Conservation (phyloP, 106 monocot genomes). For the Dioscorea dumetorum region DNA sequence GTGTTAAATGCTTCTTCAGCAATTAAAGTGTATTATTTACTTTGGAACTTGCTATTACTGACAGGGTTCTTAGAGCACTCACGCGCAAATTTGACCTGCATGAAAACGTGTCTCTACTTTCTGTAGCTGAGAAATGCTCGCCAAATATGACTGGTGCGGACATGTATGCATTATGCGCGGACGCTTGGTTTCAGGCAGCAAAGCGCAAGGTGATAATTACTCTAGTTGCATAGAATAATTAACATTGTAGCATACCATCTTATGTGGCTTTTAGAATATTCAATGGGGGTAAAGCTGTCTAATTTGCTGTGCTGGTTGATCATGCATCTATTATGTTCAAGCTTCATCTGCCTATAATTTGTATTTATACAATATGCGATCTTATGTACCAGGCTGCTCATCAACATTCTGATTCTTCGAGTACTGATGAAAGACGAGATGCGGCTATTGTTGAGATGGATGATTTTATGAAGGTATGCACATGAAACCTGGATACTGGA, state of each 20-base stretch:
- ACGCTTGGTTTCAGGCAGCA: conserved; percentile 98
- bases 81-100: conserved; percentile 80
- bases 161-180: conserved; percentile 93
- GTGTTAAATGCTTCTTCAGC: too few relatives aligned
- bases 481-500: too few relatives aligned
- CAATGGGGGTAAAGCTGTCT: too few relatives aligned
- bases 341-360: too few relatives aligned
- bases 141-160: conserved; percentile 93
- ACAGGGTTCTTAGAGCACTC: conserved; percentile 75
- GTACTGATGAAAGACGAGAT: conserved; percentile 22
- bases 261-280: too few relatives aligned
- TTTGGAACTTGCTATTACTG: neutral
- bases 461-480: conserved; percentile 73
- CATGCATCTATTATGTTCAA: too few relatives aligned
- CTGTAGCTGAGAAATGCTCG: conserved; percentile 75
- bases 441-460: conserved; percentile 61
- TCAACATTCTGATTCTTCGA: conserved; percentile 15
- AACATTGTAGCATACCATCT: too few relatives aligned
- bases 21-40: neutral
- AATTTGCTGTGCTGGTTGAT: too few relatives aligned
- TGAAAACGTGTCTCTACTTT: conserved; percentile 68
- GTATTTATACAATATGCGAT: too few relatives aligned
- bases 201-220: conserved; percentile 49
- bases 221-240: neutral
- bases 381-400: conserved; percentile 25